phyloP scores from a whole-genome alignment of 2,329 filamentous ascomycete species.

The Penicillium olsonii region DNA sequence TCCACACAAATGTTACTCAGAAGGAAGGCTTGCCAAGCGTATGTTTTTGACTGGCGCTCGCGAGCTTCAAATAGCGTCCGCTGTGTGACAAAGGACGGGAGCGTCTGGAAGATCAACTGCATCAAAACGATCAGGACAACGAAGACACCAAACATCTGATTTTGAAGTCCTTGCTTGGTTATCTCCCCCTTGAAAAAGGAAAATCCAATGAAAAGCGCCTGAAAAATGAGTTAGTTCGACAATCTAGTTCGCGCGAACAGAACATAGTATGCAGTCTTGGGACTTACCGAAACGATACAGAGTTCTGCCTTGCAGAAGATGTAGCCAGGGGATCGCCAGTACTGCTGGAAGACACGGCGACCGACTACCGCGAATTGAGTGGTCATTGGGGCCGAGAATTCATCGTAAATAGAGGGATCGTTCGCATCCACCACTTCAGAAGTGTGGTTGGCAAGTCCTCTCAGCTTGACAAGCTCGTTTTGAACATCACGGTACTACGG shows the following conservation, averaged over 20 bases:
- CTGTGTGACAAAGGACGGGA: constrained; percentile 80
- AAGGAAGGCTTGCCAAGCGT: constrained; percentile 85
- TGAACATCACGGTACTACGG: constrained; percentile 57
- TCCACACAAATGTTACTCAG: constrained; percentile 81
- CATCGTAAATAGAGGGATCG: constrained; percentile 28
- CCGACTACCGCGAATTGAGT: constrained; percentile 66
- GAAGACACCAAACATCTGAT: too few relatives aligned
- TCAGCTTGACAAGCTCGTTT: constrained; percentile 26
- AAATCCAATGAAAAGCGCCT: too few relatives aligned
- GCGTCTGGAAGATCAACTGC: constrained; percentile 50
- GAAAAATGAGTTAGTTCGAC: too few relatives aligned
- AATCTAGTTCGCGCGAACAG: too few relatives aligned
- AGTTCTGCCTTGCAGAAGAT: constrained; percentile 87
- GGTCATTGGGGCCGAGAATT: constrained; percentile 73
- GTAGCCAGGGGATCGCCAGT: constrained; percentile 82
- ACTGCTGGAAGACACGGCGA: constrained; percentile 76
- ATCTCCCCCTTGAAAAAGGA: too few relatives aligned
- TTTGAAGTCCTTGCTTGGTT: too few relatives aligned
- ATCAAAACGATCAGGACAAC: too few relatives aligned
- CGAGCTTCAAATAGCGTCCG: constrained; percentile 81
- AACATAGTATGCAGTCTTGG: too few relatives aligned
- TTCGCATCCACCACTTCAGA: too few relatives aligned
- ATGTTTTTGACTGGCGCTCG: constrained; percentile 80
- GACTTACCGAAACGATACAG: too few relatives aligned
- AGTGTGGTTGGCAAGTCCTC: too few relatives aligned